phyloP scores from a whole-genome alignment of 306 rosid genomes.

The Quercus rubra region DNA sequence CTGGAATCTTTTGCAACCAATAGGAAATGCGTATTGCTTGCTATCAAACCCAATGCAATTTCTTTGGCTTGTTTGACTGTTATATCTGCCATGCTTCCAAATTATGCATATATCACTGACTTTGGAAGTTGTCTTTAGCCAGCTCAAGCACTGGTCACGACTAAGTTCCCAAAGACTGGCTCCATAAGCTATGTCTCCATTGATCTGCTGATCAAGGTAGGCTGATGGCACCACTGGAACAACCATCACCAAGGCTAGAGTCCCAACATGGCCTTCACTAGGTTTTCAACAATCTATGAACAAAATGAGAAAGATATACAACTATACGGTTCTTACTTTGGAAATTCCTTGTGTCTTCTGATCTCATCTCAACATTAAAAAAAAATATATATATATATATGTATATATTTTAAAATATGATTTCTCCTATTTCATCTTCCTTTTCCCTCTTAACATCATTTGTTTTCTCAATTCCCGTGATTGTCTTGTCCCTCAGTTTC shows the following conservation, averaged over 20 bases:
- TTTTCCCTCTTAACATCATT: background rate
- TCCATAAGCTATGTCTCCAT: slow-evolving; percentile 31
- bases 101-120: slow-evolving; percentile 35
- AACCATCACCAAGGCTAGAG: slow-evolving; percentile 27
- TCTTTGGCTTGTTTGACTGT: slow-evolving; percentile 32
- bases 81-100: slow-evolving; percentile 36
- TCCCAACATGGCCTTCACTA: slow-evolving; percentile 27
- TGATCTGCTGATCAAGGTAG: slow-evolving; percentile 37
- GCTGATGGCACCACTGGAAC: slow-evolving; percentile 56
- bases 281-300: slow-evolving; percentile 17
- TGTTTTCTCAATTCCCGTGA: background rate
- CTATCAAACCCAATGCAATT: slow-evolving; percentile 35
- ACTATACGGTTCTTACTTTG: background rate
- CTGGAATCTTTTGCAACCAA: slow-evolving; percentile 36
- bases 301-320: background rate
- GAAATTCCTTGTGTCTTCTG: background rate
- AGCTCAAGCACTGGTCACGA: slow-evolving; percentile 19
- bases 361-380: background rate
- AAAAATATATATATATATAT: too few relatives aligned
- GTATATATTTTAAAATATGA: too few relatives aligned
- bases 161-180: slow-evolving; percentile 29
- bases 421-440: too few relatives aligned
- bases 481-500: background rate
- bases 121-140: slow-evolving; percentile 26
- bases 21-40: slow-evolving; percentile 26